Conservation (phyloP, 2,329 filamentous ascomycete genomes). For the Penicillium psychrosexuale region DNA sequence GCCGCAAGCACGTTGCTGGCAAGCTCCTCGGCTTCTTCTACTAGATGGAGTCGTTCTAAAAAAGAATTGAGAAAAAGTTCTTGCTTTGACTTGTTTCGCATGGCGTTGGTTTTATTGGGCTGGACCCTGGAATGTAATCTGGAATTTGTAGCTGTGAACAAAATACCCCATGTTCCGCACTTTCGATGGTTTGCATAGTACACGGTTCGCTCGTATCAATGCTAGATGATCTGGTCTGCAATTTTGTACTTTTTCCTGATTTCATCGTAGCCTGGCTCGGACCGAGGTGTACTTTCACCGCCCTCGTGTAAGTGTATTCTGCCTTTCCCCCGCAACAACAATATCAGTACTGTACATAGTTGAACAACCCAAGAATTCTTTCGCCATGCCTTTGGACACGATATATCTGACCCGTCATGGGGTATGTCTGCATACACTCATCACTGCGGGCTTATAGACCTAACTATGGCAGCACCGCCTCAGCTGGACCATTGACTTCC, state of each 20-base stretch:
- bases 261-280: background rate
- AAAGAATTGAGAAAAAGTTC: slow-evolving; percentile 30
- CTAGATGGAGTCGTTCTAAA: slow-evolving; percentile 53
- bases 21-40: slow-evolving; percentile 99
- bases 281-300: slow-evolving; percentile 3
- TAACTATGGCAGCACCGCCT: slow-evolving; percentile 69
- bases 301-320: slow-evolving; percentile 6
- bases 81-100: slow-evolving; percentile 26
- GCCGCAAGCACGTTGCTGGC: slow-evolving; percentile 97
- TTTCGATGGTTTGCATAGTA: slow-evolving; percentile 24
- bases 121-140: slow-evolving; percentile 28
- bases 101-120: slow-evolving; percentile 18
- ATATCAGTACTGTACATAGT: background rate
- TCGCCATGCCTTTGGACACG: slow-evolving; percentile 62
- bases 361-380: background rate
- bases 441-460: background rate
- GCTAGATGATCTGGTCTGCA: slow-evolving; percentile 22
- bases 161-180: slow-evolving; percentile 13
- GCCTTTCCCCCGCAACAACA: slow-evolving; percentile 22
- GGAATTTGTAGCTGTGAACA: slow-evolving; percentile 22
- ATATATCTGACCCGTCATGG: slow-evolving; percentile 75
- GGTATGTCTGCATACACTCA: slow-evolving; percentile 50
- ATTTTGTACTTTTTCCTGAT: background rate
- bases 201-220: slow-evolving; percentile 22
- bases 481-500: slow-evolving; percentile 80